Conservation (phyloP, 192 early-diverging fungal genomes). For the Lunasporangiospora selenospora region DNA sequence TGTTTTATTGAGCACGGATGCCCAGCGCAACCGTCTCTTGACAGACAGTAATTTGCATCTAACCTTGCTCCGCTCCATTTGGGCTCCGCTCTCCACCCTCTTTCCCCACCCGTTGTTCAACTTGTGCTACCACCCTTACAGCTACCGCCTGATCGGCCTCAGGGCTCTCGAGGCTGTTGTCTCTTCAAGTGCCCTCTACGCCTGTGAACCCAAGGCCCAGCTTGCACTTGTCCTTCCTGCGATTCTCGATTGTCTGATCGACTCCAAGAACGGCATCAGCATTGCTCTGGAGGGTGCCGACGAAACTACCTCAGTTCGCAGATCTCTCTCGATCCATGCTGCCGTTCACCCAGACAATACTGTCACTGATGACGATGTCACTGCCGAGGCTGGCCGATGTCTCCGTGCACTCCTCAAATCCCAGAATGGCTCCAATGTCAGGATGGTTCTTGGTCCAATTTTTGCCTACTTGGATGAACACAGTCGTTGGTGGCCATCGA, state of each 20-base stretch:
- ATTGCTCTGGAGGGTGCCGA: conserved; percentile 1
- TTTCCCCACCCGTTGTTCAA: not conserved
- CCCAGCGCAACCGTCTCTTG: too few species aligned
- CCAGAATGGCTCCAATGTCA: conserved; percentile 30
- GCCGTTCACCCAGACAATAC: conserved; percentile 40
- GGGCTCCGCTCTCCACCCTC: not conserved
- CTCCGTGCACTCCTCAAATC: conserved; percentile 40
- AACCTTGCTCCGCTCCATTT: not conserved
- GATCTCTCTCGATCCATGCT: conserved; percentile 30
- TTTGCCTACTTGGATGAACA: conserved; percentile 46
- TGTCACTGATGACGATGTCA: conserved; percentile 28
- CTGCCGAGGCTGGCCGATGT: conserved; percentile 42
- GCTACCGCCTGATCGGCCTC: conserved; percentile 62
- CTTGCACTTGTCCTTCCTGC: conserved; percentile 66
- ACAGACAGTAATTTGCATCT: not conserved
- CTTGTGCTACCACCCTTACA: too few species aligned
- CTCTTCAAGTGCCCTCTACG: conserved; percentile 68
- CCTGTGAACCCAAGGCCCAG: conserved; percentile 64
- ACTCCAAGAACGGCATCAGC: conserved; percentile 30
- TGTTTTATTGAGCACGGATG: conserved; percentile 1
- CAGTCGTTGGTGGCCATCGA: conserved; percentile 44
- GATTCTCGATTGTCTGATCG: conserved; percentile 49
- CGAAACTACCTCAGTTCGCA: not conserved
- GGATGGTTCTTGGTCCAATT: conserved; percentile 20
- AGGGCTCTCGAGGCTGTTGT: conserved; percentile 67